Evolutionary conservation across 192 early-diverging fungal genomes (phyloP), one percentile per base, ranked within the genome.

Genomic region (Rhizophagus sp.): DNA sequence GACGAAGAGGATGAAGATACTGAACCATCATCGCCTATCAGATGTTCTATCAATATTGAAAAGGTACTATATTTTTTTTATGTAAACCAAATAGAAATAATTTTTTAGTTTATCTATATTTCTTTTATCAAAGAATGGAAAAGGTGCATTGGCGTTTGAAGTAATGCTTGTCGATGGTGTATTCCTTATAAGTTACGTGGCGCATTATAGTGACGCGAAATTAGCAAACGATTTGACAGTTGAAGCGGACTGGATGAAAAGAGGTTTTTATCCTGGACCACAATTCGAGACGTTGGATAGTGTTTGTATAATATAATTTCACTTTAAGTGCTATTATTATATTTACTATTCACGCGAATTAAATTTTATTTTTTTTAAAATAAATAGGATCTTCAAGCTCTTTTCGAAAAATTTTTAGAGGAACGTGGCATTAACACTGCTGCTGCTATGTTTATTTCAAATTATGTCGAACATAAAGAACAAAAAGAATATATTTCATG

Each of bases 401-500:
- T 88, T 52, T 89, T 94, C 81, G 92, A 93, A 79, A 86, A 86
- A 73, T 95, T 90, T 85, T 87, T 99, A 75, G 92, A 93, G 66
- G 97, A 97, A 86, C 95, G 96, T 79, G 93, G 94, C 62, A 91
- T 99, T 71, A 92, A 96, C 80, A 88, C 90, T n/a, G 89, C 88
- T 3, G 85, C 97, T 57, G 92, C 95, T 39, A 87, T 91, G 82
- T 97, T 97, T 83, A 90, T 99, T 68, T 92, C 94, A 71, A 90
- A 89, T 81, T 99, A 94, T 86, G 90, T 97, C 78, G 95, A 96
- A 88, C 89, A 89, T 88, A 99, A 98, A 91, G 97, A 99, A 88
- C 96, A 97, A 88, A 85, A 90, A 76, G 97, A 99, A 89, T 99
- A 99, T 84, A 82, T 89, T 17, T 82, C 88, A 80, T 99, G 97